phyloP scores from a whole-genome alignment of 352 stramenopile species.

The Thalassiosira allenii region DNA sequence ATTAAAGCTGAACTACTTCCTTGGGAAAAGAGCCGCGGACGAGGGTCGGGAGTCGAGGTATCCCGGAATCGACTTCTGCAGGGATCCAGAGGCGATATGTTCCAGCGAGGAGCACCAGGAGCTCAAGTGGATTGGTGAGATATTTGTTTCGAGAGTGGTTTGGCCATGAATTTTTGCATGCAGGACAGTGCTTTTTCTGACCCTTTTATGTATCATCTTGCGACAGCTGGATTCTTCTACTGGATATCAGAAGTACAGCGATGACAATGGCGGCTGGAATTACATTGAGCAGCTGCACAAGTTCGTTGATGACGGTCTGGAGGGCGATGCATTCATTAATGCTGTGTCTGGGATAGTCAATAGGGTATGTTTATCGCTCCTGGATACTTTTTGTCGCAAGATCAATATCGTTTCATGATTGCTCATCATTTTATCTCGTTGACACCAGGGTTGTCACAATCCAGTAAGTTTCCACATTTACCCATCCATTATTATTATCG shows the following conservation, averaged over 20 bases:
- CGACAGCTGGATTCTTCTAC: constrained; percentile 69
- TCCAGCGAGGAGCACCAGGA: constrained; percentile 51
- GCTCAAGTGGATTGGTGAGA: constrained; percentile 63
- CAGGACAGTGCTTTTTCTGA: background rate
- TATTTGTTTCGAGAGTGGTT: background rate
- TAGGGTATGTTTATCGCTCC: constrained; percentile 6
- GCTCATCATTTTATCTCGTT: no score
- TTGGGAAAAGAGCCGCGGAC: constrained; percentile 56
- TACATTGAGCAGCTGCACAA: constrained; percentile 63
- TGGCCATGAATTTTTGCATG: background rate
- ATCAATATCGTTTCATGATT: no score
- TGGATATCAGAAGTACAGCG: constrained; percentile 63
- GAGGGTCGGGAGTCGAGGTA: constrained; percentile 52
- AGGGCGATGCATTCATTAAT: constrained; percentile 66
- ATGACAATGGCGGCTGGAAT: constrained; percentile 66
- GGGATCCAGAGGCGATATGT: constrained; percentile 53
- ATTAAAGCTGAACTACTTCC: constrained; percentile 67
- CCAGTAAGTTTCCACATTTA: constrained; percentile 31
- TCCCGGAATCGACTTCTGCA: constrained; percentile 68
- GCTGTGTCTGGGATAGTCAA: constrained; percentile 68
- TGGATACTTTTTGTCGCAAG: background rate
- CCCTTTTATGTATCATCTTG: background rate
- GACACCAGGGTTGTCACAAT: constrained; percentile 41
- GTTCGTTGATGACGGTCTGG: constrained; percentile 62
- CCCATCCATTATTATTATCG: constrained; percentile 11